Conservation (phyloP, 768 basidiomycete species). For the Auricularia heimuer region DNA sequence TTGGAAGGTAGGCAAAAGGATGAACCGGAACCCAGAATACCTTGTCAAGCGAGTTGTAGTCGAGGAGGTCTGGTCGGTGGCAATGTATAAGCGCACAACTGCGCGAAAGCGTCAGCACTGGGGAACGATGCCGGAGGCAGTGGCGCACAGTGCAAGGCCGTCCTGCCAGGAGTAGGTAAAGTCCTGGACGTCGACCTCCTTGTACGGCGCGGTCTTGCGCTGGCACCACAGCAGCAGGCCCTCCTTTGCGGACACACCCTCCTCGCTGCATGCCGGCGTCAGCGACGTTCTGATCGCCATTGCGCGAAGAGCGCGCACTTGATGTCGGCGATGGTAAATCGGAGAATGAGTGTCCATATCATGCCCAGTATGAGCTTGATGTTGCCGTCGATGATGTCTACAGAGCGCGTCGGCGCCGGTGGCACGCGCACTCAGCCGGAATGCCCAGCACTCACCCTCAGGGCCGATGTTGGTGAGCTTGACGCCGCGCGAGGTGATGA, state of each 20-base stretch:
- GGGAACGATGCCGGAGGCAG: not conserved
- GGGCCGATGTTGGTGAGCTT: slow-evolving; percentile 97
- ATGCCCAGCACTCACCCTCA: slow-evolving; percentile 46
- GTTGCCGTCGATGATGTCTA: slow-evolving; percentile 98
- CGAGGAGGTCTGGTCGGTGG: slow-evolving; percentile 90
- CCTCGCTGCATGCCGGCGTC: slow-evolving; percentile 52
- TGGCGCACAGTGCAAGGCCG: slow-evolving; percentile 82
- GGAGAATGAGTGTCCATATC: slow-evolving; percentile 97
- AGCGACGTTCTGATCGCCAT: slow-evolving; percentile 2
- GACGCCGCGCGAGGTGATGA: slow-evolving; percentile 87
- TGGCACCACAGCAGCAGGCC: slow-evolving; percentile 97
- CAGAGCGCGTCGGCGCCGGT: not conserved
- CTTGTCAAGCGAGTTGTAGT: slow-evolving; percentile 83
- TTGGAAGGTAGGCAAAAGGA: slow-evolving; percentile 9
- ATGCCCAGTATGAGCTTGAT: slow-evolving; percentile 95
- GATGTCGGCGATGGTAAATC: slow-evolving; percentile 97
- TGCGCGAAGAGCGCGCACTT: slow-evolving; percentile 45
- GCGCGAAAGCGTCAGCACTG: not conserved
- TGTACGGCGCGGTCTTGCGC: slow-evolving; percentile 85
- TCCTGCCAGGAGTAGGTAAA: slow-evolving; percentile 91
- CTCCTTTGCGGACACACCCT: slow-evolving; percentile 97
- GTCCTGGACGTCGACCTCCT: slow-evolving; percentile 87
- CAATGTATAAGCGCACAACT: slow-evolving; percentile 97
- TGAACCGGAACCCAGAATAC: slow-evolving; percentile 22
- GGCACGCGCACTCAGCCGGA: not conserved